phyloP scores from a whole-genome alignment of 169 alveolate species.

The Plasmodium vivax region DNA sequence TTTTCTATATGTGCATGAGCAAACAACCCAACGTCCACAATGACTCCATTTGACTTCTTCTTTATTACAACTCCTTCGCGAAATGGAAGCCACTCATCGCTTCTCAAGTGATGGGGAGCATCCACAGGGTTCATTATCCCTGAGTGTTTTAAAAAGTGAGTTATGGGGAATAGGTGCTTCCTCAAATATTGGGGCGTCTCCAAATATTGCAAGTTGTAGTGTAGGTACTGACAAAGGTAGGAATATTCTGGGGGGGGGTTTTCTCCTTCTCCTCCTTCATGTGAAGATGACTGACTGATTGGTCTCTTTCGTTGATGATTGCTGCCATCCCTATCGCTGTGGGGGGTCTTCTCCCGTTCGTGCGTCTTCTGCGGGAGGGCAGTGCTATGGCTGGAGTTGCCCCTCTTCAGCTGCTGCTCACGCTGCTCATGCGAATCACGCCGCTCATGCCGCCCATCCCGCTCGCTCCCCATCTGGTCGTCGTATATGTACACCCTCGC shows the following conservation, averaged over 20 bases:
- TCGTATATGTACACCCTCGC: slow-evolving; percentile 59
- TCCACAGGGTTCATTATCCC: slow-evolving; percentile 98
- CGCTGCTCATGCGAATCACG: too few relatives aligned
- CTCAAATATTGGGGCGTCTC: slow-evolving; percentile 99
- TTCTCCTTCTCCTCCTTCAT: neutral
- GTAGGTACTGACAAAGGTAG: slow-evolving; percentile 48
- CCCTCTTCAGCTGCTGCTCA: neutral
- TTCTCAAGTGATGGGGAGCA: slow-evolving; percentile 98
- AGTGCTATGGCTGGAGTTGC: neutral
- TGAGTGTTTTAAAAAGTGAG: slow-evolving; percentile 92
- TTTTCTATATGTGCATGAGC: slow-evolving; percentile 79
- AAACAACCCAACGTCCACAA: slow-evolving; percentile 85
- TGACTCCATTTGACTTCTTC: slow-evolving; percentile 20
- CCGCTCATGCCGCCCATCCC: neutral
- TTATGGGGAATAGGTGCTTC: slow-evolving; percentile 84
- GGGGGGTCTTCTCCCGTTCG: neutral
- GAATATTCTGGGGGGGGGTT: slow-evolving; percentile 23
- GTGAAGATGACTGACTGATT: neutral
- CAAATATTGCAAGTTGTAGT: slow-evolving; percentile 90
- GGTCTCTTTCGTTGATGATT: neutral
- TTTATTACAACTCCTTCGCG: slow-evolving; percentile 70
- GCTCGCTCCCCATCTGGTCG: slow-evolving; percentile 7
- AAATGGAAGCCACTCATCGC: slow-evolving; percentile 94
- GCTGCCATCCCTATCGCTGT: neutral
- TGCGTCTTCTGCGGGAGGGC: neutral